Evolutionary conservation across 2,329 filamentous ascomycete species (phyloP).

Genomic region (Colletotrichum viniferum): DNA sequence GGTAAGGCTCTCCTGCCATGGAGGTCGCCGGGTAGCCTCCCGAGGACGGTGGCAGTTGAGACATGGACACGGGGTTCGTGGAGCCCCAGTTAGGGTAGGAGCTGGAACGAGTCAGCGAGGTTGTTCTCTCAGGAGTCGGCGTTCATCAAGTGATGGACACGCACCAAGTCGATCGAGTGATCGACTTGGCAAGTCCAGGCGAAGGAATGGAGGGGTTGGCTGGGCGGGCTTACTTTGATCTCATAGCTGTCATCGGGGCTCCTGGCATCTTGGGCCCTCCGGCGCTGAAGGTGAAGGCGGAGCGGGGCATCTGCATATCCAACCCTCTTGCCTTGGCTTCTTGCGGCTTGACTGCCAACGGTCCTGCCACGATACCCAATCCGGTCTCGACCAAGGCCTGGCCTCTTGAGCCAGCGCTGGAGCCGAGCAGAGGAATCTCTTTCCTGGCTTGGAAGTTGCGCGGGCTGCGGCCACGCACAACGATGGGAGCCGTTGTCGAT

Average conservation of each 20-base stretch:
- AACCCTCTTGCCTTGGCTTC: conserved; percentile 56
- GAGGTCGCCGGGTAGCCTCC: conserved; percentile 54
- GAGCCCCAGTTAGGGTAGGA: conserved; percentile 64
- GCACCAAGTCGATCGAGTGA: background rate
- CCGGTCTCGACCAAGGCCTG: conserved; percentile 73
- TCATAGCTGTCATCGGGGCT: conserved; percentile 56
- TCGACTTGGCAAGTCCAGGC: background rate
- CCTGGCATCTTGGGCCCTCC: conserved; percentile 55
- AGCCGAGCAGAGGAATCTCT: conserved; percentile 84
- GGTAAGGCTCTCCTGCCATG: conserved; percentile 55
- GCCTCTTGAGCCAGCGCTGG: conserved; percentile 76
- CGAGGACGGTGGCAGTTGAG: conserved; percentile 53
- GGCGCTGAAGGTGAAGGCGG: conserved; percentile 62
- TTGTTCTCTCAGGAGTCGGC: background rate
- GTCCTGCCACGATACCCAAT: conserved; percentile 63
- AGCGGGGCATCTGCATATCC: conserved; percentile 60
- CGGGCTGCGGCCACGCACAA: conserved; percentile 90
- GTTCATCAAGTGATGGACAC: background rate
- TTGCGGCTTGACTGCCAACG: conserved; percentile 57
- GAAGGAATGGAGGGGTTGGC: background rate
- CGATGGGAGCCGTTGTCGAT: conserved; percentile 86
- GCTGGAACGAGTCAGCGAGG: conserved; percentile 35
- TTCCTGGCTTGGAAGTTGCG: conserved; percentile 94
- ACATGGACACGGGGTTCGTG: conserved; percentile 46
- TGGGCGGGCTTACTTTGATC: conserved; percentile 60